Conservation (phyloP, 1,284 basidiomycete genomes). For the Psilocybe mexicana region DNA sequence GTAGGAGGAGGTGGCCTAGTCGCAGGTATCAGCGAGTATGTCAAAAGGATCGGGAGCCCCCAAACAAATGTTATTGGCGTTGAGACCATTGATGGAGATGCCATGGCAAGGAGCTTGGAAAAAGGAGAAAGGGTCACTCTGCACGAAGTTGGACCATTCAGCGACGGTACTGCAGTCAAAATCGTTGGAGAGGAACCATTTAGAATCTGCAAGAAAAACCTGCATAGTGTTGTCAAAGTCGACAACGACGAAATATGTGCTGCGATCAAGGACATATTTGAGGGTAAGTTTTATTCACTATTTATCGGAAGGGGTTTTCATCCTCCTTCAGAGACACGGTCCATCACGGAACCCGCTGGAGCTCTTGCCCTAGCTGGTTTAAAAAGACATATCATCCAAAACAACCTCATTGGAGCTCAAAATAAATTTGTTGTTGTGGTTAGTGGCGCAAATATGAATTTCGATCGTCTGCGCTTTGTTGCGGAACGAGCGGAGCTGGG, state of each 20-base stretch:
- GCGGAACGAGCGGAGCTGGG: slow-evolving; percentile 97
- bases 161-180: slow-evolving; percentile 98
- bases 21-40: slow-evolving; percentile 88
- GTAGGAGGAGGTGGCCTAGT: slow-evolving; percentile 94
- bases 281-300: slow-evolving; percentile 59
- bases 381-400: slow-evolving; percentile 84
- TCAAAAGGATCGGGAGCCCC: slow-evolving; percentile 92
- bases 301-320: slow-evolving; percentile 6
- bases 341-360: slow-evolving; percentile 96
- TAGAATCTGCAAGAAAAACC: slow-evolving; percentile 82
- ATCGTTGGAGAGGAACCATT: slow-evolving; percentile 96
- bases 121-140: slow-evolving; percentile 82
- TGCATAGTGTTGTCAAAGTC: slow-evolving; percentile 87
- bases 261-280: slow-evolving; percentile 98
- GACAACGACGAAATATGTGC: slow-evolving; percentile 98
- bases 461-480: slow-evolving; percentile 93
- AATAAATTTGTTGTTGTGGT: slow-evolving; percentile 92
- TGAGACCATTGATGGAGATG: slow-evolving; percentile 96
- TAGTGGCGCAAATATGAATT: slow-evolving; percentile 99
- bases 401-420: slow-evolving; percentile 79
- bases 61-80: slow-evolving; percentile 84
- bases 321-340: slow-evolving; percentile 75
- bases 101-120: slow-evolving; percentile 81
- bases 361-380: slow-evolving; percentile 91
- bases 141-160: slow-evolving; percentile 93